Percentiles rank a stretch among this genome's conserved stretches.
Evolutionary conservation across 2,329 filamentous ascomycete genomes (phyloP).

Genomic region (Xylaria sp.): DNA sequence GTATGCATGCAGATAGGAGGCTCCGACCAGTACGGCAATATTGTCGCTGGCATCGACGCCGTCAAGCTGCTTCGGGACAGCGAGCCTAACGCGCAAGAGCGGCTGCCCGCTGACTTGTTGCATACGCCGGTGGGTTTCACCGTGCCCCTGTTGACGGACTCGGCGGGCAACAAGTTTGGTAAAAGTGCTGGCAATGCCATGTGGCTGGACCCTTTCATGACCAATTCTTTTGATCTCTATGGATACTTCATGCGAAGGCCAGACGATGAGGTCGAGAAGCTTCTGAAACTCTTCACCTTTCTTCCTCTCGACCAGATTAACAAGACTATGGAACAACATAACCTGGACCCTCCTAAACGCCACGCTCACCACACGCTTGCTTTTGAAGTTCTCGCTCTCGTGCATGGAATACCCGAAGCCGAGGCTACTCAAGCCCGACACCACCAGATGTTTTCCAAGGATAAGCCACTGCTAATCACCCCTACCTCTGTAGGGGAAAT

Average conservation of each 20-base stretch:
- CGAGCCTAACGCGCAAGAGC: slow-evolving; percentile 59
- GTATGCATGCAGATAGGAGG: slow-evolving; percentile 92
- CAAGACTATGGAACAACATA: slow-evolving; percentile 74
- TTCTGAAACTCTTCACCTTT: slow-evolving; percentile 92
- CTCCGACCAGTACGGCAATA: slow-evolving; percentile 96
- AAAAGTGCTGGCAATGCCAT: slow-evolving; percentile 95
- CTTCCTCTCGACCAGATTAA: slow-evolving; percentile 77
- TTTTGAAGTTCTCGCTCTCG: slow-evolving; percentile 80
- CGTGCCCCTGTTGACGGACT: slow-evolving; percentile 86
- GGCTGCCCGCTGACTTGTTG: slow-evolving; percentile 56
- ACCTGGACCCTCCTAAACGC: slow-evolving; percentile 74
- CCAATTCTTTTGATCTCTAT: slow-evolving; percentile 86
- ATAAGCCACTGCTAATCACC: neutral
- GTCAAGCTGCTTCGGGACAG: slow-evolving; percentile 77
- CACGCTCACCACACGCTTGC: slow-evolving; percentile 86
- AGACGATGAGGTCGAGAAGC: slow-evolving; percentile 82
- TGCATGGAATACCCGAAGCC: slow-evolving; percentile 77
- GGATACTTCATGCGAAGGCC: slow-evolving; percentile 87
- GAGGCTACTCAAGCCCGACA: slow-evolving; percentile 69
- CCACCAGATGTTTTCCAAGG: slow-evolving; percentile 59
- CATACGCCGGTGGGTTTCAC: slow-evolving; percentile 84
- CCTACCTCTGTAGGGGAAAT: slow-evolving; percentile 26
- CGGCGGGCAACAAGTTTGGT: slow-evolving; percentile 89
- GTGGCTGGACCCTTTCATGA: slow-evolving; percentile 88
- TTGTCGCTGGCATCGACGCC: slow-evolving; percentile 86